phyloP scores from a whole-genome alignment of 345 rosid species.

The Syzygium aromaticum region DNA sequence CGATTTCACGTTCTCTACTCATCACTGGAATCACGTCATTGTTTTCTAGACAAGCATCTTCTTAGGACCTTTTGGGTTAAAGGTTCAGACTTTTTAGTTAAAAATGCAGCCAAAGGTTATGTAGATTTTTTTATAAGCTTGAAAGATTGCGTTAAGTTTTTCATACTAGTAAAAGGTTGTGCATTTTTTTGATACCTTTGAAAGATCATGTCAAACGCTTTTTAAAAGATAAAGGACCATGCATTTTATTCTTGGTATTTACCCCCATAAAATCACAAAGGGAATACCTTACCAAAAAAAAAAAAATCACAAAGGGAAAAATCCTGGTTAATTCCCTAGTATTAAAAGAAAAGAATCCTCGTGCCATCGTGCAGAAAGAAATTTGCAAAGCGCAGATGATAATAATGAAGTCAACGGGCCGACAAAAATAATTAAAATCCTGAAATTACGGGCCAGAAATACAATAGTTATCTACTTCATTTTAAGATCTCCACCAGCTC shows the following conservation, averaged over 20 bases:
- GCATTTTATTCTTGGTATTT: background rate
- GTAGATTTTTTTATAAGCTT: background rate
- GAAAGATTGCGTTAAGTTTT: background rate
- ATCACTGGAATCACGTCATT: background rate
- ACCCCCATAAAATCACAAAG: background rate
- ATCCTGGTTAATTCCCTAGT: background rate
- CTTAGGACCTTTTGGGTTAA: background rate
- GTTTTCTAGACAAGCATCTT: background rate
- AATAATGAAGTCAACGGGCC: background rate
- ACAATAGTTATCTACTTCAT: background rate
- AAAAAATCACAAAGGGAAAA: background rate
- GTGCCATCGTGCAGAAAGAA: background rate
- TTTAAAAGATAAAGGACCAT: background rate
- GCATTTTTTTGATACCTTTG: background rate
- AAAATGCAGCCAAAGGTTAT: background rate
- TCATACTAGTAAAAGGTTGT: background rate
- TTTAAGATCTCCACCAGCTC: background rate
- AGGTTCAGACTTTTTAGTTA: background rate
- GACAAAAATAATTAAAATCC: background rate
- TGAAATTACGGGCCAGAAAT: background rate
- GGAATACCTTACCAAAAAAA: too few species aligned
- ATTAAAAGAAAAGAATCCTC: background rate
- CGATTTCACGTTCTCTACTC: background rate
- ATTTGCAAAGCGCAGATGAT: background rate
- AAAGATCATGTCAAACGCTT: background rate